Conservation (phyloP, 2,329 filamentous ascomycete species). For the Fragosphaeria purpurea region DNA sequence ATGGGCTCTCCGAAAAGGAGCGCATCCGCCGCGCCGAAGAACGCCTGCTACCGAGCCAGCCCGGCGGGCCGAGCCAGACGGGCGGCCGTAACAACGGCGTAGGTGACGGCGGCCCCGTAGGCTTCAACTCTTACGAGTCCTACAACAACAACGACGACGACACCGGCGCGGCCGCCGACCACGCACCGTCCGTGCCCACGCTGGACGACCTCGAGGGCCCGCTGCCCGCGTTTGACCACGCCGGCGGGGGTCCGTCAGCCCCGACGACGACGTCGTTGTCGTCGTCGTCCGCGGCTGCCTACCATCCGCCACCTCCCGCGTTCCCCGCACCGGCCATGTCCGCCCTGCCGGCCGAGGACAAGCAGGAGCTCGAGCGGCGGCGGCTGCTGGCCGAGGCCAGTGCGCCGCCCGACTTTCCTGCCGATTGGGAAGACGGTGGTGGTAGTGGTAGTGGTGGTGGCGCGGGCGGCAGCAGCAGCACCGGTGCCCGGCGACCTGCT, state of each 20-base stretch:
- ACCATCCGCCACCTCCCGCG: background rate
- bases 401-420: conserved; percentile 48
- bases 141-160: background rate
- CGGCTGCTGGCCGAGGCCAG: conserved; percentile 55
- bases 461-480: conserved; percentile 10
- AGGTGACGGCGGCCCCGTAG: conserved; percentile 31
- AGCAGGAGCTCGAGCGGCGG: conserved; percentile 63
- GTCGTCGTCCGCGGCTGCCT: background rate
- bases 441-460: conserved; percentile 13
- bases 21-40: conserved; percentile 67
- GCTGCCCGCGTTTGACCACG: background rate
- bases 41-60: conserved; percentile 70
- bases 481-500: conserved; percentile 2
- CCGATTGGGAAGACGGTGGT: conserved; percentile 34
- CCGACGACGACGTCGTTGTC: conserved; percentile 13
- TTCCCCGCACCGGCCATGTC: background rate
- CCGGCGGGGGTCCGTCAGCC: background rate
- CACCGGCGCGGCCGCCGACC: conserved; percentile 14
- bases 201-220: conserved; percentile 29
- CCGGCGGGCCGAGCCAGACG: conserved; percentile 64
- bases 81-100: conserved; percentile 24
- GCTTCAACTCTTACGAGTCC: conserved; percentile 22
- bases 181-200: conserved; percentile 33
- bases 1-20: conserved; percentile 69
- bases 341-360: conserved; percentile 51